A percentile compares a stretch with the other conserved stretches of the same genome.
phyloP scores from a whole-genome alignment of 208 protist species.

The Angomonas deanei region DNA sequence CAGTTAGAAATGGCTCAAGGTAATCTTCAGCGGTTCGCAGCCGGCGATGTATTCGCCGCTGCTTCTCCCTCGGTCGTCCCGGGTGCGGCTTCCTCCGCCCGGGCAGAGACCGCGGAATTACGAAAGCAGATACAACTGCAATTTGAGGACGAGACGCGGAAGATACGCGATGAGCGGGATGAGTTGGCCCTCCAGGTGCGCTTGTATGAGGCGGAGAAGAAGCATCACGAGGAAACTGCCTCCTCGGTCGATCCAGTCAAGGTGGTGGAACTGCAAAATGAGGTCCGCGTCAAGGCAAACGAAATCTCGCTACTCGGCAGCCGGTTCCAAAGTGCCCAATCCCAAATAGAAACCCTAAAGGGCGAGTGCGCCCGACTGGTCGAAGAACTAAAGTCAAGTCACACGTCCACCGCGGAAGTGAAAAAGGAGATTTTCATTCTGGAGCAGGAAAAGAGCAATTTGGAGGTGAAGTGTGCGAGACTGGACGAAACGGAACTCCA shows the following conservation, averaged over 20 bases:
- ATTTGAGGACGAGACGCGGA: constrained; percentile 25
- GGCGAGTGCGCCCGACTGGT: constrained; percentile 62
- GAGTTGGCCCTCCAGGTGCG: constrained; percentile 33
- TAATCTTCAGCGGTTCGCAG: constrained; percentile 19
- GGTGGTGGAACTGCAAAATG: constrained; percentile 42
- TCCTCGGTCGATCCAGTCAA: constrained; percentile 20
- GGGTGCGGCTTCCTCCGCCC: constrained; percentile 2
- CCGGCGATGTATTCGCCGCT: constrained; percentile 5
- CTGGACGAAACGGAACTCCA: constrained; percentile 49
- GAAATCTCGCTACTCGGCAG: constrained; percentile 56
- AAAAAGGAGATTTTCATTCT: constrained; percentile 55
- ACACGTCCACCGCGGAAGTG: constrained; percentile 33
- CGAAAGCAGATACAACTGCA: constrained; percentile 32
- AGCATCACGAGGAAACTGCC: constrained; percentile 15
- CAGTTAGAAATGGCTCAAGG: constrained; percentile 29
- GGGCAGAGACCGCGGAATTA: constrained; percentile 6
- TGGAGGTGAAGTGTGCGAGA: constrained; percentile 42
- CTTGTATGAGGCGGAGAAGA: constrained; percentile 27
- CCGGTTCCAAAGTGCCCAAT: constrained; percentile 54
- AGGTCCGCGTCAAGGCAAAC: constrained; percentile 42
- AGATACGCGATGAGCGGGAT: constrained; percentile 41
- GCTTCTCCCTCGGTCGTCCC: background rate
- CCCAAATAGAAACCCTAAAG: constrained; percentile 64
- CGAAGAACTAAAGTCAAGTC: constrained; percentile 45
- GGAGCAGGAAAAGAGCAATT: constrained; percentile 47